Evolutionary conservation across 2,329 filamentous ascomycete genomes (phyloP).

Genomic region (Lasiodiplodia citricola): DNA sequence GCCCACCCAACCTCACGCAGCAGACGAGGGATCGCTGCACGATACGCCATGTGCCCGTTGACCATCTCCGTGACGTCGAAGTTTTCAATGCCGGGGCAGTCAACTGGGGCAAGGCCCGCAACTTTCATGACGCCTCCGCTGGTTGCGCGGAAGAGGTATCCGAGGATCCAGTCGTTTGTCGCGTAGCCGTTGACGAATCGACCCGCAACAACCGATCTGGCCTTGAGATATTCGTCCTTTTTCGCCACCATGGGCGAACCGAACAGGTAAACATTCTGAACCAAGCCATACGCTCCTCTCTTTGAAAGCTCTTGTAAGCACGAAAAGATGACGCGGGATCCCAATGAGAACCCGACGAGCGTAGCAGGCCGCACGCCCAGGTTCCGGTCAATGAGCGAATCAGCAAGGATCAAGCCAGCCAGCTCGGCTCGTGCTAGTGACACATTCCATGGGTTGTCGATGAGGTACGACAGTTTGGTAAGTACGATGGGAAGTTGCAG

Average conservation of each 20-base stretch:
- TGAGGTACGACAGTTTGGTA: slow-evolving; percentile 92
- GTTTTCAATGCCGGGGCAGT: slow-evolving; percentile 87
- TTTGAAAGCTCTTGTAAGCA: slow-evolving; percentile 85
- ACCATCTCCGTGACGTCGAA: slow-evolving; percentile 85
- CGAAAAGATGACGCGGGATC: slow-evolving; percentile 89
- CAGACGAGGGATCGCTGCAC: slow-evolving; percentile 85
- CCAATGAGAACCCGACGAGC: slow-evolving; percentile 91
- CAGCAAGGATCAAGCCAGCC: slow-evolving; percentile 89
- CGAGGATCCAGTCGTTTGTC: slow-evolving; percentile 93
- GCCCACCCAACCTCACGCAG: slow-evolving; percentile 88
- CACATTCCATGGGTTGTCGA: slow-evolving; percentile 99
- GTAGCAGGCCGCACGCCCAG: slow-evolving; percentile 90
- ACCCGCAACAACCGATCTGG: slow-evolving; percentile 84
- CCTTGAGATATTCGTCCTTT: slow-evolving; percentile 83
- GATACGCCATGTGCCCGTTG: slow-evolving; percentile 95
- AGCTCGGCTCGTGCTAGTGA: slow-evolving; percentile 88
- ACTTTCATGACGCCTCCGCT: slow-evolving; percentile 88
- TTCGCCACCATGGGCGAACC: slow-evolving; percentile 91
- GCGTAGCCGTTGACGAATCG: slow-evolving; percentile 95
- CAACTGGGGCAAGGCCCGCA: slow-evolving; percentile 79
- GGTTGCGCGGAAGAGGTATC: slow-evolving; percentile 93
- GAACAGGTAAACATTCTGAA: slow-evolving; percentile 96
- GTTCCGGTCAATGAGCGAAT: slow-evolving; percentile 90
- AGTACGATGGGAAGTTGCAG: slow-evolving; percentile 90
- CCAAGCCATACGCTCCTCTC: slow-evolving; percentile 81